These are phyloP conservation scores for Monosporascus sp. DNA, from an alignment of 2,329 filamentous ascomycete genomes.

Conservation along the genomic window DNA sequence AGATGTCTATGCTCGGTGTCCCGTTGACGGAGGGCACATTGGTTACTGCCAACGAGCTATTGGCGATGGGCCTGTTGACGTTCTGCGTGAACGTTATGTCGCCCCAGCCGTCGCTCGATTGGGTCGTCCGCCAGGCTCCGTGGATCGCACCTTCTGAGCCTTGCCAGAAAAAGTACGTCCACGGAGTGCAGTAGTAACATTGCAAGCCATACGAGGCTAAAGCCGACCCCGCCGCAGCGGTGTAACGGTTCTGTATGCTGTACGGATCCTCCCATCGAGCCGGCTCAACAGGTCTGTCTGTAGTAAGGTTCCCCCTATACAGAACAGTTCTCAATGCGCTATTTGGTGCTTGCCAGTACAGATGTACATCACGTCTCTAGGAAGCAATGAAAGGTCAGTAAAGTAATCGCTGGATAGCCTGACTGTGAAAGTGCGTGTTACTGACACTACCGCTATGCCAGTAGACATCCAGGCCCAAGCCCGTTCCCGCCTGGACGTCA, in stretches of 20 bases:
- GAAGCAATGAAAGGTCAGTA: not conserved
- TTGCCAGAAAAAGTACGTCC: slow-evolving; percentile 1
- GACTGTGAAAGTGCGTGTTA: not conserved
- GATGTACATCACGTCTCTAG: not conserved
- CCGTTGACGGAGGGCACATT: not conserved
- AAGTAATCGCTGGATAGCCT: not conserved
- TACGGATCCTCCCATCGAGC: not conserved
- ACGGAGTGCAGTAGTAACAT: not conserved
- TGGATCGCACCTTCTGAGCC: not conserved
- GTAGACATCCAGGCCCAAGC: not conserved
- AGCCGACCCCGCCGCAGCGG: not conserved
- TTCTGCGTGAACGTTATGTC: not conserved
- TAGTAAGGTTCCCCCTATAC: not conserved
- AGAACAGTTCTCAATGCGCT: not conserved
- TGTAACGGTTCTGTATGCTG: not conserved
- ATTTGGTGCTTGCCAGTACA: not conserved
- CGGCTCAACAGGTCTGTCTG: not conserved
- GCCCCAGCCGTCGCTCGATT: not conserved
- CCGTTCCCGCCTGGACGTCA: not conserved
- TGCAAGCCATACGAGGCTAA: not conserved
- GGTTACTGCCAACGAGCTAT: not conserved
- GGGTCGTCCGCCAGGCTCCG: not conserved
- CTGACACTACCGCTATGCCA: not conserved
- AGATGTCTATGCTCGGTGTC: not conserved
- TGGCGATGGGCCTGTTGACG: not conserved